Percentiles rank a stretch among this genome's conserved stretches.
phyloP scores from a whole-genome alignment of 106 monocot species.

The Amphibolis antarctica region DNA sequence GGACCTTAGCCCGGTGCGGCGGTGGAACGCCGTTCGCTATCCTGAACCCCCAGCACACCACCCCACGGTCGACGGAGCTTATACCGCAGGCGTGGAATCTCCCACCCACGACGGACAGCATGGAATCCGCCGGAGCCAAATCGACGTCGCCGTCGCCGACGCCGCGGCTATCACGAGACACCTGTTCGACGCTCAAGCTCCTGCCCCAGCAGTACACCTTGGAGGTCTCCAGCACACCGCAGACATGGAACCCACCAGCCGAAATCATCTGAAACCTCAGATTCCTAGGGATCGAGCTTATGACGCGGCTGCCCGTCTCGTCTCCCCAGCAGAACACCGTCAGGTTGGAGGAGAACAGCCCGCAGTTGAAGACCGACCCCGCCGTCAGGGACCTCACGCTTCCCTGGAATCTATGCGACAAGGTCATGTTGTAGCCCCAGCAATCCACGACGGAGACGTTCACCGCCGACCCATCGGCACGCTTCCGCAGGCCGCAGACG shows the following conservation, averaged over 20 bases:
- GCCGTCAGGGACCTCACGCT: slow-evolving; percentile 45
- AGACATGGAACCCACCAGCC: slow-evolving; percentile 92
- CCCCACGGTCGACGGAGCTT: slow-evolving; percentile 35
- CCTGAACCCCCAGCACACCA: slow-evolving; percentile 80
- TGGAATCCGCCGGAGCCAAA: slow-evolving; percentile 46
- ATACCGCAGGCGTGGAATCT: slow-evolving; percentile 92
- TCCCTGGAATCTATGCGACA: slow-evolving; percentile 26
- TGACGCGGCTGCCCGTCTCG: slow-evolving; percentile 63
- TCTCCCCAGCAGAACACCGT: slow-evolving; percentile 88
- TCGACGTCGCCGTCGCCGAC: slow-evolving; percentile 38
- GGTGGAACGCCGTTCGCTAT: slow-evolving; percentile 53
- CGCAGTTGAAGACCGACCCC: slow-evolving; percentile 91
- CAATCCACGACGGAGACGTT: slow-evolving; percentile 50
- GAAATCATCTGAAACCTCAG: slow-evolving; percentile 48
- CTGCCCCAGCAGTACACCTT: slow-evolving; percentile 83
- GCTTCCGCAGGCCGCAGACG: slow-evolving; percentile 53
- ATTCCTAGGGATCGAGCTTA: slow-evolving; percentile 28
- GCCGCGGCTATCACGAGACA: slow-evolving; percentile 12
- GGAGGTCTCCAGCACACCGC: slow-evolving; percentile 50
- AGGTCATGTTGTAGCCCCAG: slow-evolving; percentile 99
- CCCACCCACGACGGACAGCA: slow-evolving; percentile 75
- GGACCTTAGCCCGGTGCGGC: slow-evolving; percentile 33
- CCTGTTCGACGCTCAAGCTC: slow-evolving; percentile 42
- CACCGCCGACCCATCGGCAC: not conserved
- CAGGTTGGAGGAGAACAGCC: slow-evolving; percentile 29